Conservation (phyloP, 2,329 filamentous ascomycete genomes). For the Exophiala phaeomuriformis region DNA sequence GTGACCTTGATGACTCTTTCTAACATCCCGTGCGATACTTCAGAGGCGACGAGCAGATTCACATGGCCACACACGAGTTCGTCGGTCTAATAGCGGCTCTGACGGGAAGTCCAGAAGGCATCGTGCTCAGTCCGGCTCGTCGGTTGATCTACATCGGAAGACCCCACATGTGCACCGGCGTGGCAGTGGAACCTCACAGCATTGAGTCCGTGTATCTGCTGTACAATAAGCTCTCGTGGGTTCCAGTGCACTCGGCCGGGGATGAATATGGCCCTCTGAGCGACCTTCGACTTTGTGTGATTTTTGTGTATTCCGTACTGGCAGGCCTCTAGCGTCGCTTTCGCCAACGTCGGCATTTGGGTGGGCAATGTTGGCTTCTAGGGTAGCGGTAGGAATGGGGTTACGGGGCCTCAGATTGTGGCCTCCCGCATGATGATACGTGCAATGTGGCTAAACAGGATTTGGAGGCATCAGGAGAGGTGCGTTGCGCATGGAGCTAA, state of each 20-base stretch:
- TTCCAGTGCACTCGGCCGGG: too few relatives aligned
- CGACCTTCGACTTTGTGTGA: slow-evolving; percentile 13
- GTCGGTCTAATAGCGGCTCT: slow-evolving; percentile 22
- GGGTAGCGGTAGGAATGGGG: slow-evolving; percentile 17
- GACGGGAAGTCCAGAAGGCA: slow-evolving; percentile 16
- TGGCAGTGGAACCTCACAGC: slow-evolving; percentile 9
- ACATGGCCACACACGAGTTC: slow-evolving; percentile 27
- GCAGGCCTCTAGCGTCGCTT: background rate
- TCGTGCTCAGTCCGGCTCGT: slow-evolving; percentile 19
- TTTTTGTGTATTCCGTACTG: slow-evolving; percentile 17
- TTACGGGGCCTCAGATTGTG: slow-evolving; percentile 5
- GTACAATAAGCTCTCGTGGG: too few relatives aligned
- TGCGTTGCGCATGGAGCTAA: background rate
- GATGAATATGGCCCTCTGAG: background rate
- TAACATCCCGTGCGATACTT: slow-evolving; percentile 40
- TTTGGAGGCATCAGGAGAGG: background rate
- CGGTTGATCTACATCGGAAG: slow-evolving; percentile 15
- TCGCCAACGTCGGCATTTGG: slow-evolving; percentile 5
- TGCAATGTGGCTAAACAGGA: slow-evolving; percentile 9
- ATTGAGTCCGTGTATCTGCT: background rate
- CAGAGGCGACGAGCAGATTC: slow-evolving; percentile 41
- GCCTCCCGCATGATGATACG: slow-evolving; percentile 20
- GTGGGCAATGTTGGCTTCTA: slow-evolving; percentile 16
- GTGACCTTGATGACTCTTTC: slow-evolving; percentile 38
- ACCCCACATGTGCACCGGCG: slow-evolving; percentile 16